A percentile compares a stretch with the other conserved stretches of the same genome.
Evolutionary conservation across 306 rosid genomes (phyloP).

Genomic region (Fragaria ananassa): DNA sequence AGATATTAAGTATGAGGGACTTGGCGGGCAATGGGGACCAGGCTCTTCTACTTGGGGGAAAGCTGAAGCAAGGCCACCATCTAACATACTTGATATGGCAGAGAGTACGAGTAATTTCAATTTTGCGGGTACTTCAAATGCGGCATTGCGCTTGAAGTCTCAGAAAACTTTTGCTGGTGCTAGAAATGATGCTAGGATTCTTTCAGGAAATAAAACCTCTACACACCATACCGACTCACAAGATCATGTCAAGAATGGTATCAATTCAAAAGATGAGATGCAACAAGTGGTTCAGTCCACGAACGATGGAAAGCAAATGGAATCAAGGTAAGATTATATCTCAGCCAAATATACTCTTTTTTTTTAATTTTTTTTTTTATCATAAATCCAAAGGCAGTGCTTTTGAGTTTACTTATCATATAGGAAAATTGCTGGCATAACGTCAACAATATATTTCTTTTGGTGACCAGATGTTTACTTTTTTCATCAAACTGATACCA

Average conservation of each 20-base stretch:
- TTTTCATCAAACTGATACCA: constrained; percentile 26
- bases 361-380: constrained; percentile 27
- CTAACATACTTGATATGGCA: constrained; percentile 22
- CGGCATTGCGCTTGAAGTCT: constrained; percentile 26
- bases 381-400: constrained; percentile 9
- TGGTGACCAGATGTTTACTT: constrained; percentile 27
- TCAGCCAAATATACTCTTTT: constrained; percentile 18
- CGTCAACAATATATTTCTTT: constrained; percentile 11
- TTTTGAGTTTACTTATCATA: constrained; percentile 25
- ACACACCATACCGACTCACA: constrained; percentile 23
- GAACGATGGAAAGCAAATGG: constrained; percentile 36
- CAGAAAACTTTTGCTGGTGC: constrained; percentile 23
- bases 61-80: constrained; percentile 26
- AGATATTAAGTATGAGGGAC: constrained; percentile 36
- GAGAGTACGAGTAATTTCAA: constrained; percentile 23
- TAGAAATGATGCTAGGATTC: constrained; percentile 34
- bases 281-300: constrained; percentile 38
- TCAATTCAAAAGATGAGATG: constrained; percentile 27
- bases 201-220: constrained; percentile 26
- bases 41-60: constrained; percentile 38
- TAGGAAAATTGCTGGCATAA: constrained; percentile 21
- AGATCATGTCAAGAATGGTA: constrained; percentile 26
- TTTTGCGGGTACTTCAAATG: constrained; percentile 29
- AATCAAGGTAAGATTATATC: constrained; percentile 53
- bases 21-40: constrained; percentile 34